These are phyloP conservation scores for Knufia fluminis DNA, from an alignment of 2,329 filamentous ascomycete species.

Conservation along the genomic window DNA sequence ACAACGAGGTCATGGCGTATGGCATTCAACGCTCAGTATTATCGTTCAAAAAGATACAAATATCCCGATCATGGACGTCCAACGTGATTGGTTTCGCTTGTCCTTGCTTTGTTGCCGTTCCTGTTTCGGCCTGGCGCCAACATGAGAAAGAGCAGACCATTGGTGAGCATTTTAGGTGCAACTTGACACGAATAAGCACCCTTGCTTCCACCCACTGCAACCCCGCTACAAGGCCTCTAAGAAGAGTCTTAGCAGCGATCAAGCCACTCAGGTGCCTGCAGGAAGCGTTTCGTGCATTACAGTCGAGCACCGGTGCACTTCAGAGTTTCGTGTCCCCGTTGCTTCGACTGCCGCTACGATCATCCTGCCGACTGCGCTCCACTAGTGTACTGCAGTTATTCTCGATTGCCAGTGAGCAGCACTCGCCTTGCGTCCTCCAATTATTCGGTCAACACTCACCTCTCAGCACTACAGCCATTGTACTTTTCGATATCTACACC, in stretches of 20 bases:
- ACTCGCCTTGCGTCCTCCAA: neutral
- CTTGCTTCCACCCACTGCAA: neutral
- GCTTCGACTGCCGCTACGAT: neutral
- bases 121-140: neutral
- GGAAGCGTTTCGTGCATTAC: neutral
- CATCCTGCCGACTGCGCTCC: slow-evolving; percentile 1
- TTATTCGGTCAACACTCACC: neutral
- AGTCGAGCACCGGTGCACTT: slow-evolving; percentile 3
- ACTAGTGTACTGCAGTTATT: no score
- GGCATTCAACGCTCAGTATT: no score
- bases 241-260: neutral
- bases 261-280: slow-evolving; percentile 6
- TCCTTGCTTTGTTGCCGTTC: neutral
- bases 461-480: neutral
- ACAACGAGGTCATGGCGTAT: no score
- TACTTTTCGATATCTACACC: neutral
- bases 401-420: neutral
- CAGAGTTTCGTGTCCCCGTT: neutral
- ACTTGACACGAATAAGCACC: neutral
- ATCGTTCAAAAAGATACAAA: no score
- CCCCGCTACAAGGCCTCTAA: neutral
- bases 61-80: neutral
- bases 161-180: neutral
- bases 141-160: neutral
- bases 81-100: neutral